phyloP scores from a whole-genome alignment of 495 filamentous ascomycete genomes.

The Staphylotrichum longicolle region DNA sequence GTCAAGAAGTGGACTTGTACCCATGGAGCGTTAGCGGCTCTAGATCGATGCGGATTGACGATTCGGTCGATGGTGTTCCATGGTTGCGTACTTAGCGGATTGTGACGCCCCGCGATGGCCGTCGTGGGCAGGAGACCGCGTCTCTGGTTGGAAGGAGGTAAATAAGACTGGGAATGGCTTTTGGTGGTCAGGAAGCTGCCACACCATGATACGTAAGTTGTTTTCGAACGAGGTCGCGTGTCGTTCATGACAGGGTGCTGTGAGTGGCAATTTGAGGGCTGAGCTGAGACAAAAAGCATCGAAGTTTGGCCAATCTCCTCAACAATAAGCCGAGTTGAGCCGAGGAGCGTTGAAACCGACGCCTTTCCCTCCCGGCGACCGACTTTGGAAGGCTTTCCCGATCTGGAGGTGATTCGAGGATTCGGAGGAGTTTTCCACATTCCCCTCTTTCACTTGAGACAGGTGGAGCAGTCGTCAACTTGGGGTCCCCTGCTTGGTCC shows the following conservation, averaged over 20 bases:
- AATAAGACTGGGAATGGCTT: slow-evolving; percentile 12
- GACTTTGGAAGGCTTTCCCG: too few species aligned
- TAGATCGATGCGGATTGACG: slow-evolving; percentile 26
- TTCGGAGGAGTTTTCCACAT: too few species aligned
- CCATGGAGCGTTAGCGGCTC: slow-evolving; percentile 18
- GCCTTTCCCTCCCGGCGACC: not conserved
- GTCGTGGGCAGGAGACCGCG: not conserved
- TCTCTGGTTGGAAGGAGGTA: slow-evolving; percentile 1
- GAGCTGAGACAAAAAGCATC: not conserved
- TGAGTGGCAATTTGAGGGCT: not conserved
- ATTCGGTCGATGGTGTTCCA: slow-evolving; percentile 13
- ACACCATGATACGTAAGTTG: not conserved
- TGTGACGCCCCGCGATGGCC: not conserved
- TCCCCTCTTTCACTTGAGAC: too few species aligned
- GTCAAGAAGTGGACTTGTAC: not conserved
- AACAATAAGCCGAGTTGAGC: not conserved
- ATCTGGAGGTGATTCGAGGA: too few species aligned
- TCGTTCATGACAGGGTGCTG: too few species aligned
- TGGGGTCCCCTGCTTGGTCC: too few species aligned
- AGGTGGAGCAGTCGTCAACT: too few species aligned
- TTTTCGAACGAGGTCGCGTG: slow-evolving; percentile 1
- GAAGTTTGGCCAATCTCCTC: too few species aligned
- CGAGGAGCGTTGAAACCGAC: not conserved
- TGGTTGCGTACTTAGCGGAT: not conserved
- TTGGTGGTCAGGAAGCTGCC: slow-evolving; percentile 12